Evolutionary conservation across 768 basidiomycete species (phyloP).

Genomic region (Cubamyces sp.): DNA sequence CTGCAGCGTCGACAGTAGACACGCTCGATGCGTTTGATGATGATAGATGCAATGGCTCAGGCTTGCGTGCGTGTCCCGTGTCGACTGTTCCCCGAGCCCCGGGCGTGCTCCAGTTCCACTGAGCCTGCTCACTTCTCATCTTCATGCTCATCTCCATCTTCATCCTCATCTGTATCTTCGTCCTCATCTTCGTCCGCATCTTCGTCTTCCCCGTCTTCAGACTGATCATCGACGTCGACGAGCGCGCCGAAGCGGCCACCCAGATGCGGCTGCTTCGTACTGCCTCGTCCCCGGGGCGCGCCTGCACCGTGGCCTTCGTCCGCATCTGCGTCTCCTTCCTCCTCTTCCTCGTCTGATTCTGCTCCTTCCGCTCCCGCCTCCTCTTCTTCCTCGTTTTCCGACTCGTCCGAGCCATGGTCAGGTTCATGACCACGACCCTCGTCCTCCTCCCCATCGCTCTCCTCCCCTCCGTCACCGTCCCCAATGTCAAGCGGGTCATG

Average conservation of each 20-base stretch:
- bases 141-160: constrained; percentile 4
- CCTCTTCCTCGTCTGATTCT: not conserved
- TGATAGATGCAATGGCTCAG: too few relatives aligned
- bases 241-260: too few relatives aligned
- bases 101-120: too few relatives aligned
- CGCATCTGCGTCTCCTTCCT: constrained; percentile 1
- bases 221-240: too few relatives aligned
- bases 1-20: too few relatives aligned
- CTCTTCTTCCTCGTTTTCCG: not conserved
- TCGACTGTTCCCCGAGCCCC: not conserved
- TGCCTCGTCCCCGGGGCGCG: too few relatives aligned
- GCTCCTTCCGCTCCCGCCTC: not conserved
- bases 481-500: constrained; percentile 25
- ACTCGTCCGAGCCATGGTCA: not conserved
- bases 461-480: constrained; percentile 35
- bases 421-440: too few relatives aligned
- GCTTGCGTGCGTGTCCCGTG: too few relatives aligned
- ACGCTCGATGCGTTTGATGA: too few relatives aligned
- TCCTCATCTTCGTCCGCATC: not conserved
- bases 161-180: constrained; percentile 20
- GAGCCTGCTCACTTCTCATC: constrained; percentile 35
- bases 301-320: not conserved
- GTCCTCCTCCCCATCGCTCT: not conserved
- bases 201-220: not conserved
- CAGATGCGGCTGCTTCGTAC: too few relatives aligned